These are phyloP conservation scores for Oryza glaberrima DNA, from an alignment of 176 grass and related monocot species.

Conservation along the genomic window DNA sequence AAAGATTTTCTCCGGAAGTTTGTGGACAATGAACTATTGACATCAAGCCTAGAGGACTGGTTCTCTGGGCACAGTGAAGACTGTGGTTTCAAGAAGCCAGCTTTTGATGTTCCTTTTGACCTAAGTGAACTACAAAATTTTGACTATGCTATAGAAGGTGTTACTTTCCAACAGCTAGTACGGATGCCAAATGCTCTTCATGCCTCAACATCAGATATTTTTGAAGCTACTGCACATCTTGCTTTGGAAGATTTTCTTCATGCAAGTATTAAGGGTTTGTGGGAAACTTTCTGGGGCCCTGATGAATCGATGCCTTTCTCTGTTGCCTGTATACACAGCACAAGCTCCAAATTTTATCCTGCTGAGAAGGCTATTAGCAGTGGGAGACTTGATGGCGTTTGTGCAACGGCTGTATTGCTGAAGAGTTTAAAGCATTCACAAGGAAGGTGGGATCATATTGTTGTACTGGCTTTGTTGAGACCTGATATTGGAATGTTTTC, in stretches of 20 bases:
- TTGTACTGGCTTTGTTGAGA: slow-evolving; percentile 75
- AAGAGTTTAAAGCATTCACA: slow-evolving; percentile 64
- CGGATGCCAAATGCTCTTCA: slow-evolving; percentile 90
- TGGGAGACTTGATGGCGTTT: slow-evolving; percentile 84
- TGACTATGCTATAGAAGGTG: slow-evolving; percentile 85
- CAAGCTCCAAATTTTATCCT: slow-evolving; percentile 88
- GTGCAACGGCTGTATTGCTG: slow-evolving; percentile 75
- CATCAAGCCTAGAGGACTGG: slow-evolving; percentile 81
- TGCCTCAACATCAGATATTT: slow-evolving; percentile 71
- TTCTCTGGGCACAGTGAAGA: slow-evolving; percentile 67
- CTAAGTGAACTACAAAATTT: slow-evolving; percentile 80
- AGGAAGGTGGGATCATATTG: slow-evolving; percentile 95
- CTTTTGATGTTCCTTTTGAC: slow-evolving; percentile 77
- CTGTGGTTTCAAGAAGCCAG: slow-evolving; percentile 52
- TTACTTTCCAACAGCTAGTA: slow-evolving; percentile 88
- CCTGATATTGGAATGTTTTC: slow-evolving; percentile 76
- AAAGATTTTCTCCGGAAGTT: slow-evolving; percentile 95
- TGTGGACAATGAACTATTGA: slow-evolving; percentile 85
- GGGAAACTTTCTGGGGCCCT: slow-evolving; percentile 90
- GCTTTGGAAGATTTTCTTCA: slow-evolving; percentile 96
- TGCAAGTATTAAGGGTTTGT: slow-evolving; percentile 78
- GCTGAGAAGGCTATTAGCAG: slow-evolving; percentile 89
- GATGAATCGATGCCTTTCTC: slow-evolving; percentile 81
- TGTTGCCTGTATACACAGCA: slow-evolving; percentile 94
- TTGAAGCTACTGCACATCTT: slow-evolving; percentile 87